phyloP scores from a whole-genome alignment of 164 flowering plant genomes.

The Dillenia turbinata region DNA sequence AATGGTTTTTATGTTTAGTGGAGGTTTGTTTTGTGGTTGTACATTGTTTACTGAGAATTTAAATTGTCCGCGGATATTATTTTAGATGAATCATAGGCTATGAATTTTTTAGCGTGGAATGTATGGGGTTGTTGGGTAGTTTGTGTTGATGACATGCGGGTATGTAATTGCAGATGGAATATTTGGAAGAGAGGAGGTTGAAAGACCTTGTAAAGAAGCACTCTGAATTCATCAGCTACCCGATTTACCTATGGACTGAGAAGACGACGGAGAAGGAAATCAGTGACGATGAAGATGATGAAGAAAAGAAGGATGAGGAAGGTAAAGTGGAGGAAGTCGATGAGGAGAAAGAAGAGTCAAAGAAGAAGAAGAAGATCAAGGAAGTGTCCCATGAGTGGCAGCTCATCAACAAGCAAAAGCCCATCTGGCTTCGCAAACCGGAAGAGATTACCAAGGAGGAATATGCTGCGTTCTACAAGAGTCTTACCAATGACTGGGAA shows the following conservation, averaged over 20 bases:
- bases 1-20: too few relatives aligned
- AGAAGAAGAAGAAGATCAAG: conserved; percentile 47
- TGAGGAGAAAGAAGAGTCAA: conserved; percentile 44
- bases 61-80: too few relatives aligned
- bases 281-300: conserved; percentile 52
- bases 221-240: conserved; percentile 60
- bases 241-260: conserved; percentile 55
- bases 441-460: conserved; percentile 60
- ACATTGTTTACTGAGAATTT: too few relatives aligned
- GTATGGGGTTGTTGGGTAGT: too few relatives aligned
- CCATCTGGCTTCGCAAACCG: conserved; percentile 59
- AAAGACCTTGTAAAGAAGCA: conserved; percentile 63
- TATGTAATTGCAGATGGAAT: conserved; percentile 33
- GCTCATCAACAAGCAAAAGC: conserved; percentile 51
- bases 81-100: too few relatives aligned
- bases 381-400: conserved; percentile 56
- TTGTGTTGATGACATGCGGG: not conserved
- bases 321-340: conserved; percentile 52
- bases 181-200: conserved; percentile 50
- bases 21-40: too few relatives aligned
- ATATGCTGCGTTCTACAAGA: conserved; percentile 64
- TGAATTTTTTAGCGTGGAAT: too few relatives aligned
- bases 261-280: conserved; percentile 58
- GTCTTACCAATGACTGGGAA: conserved; percentile 64
- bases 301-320: conserved; percentile 42